Conservation (phyloP, 2,329 filamentous ascomycete species). For the Dothideomycetes sp. region DNA sequence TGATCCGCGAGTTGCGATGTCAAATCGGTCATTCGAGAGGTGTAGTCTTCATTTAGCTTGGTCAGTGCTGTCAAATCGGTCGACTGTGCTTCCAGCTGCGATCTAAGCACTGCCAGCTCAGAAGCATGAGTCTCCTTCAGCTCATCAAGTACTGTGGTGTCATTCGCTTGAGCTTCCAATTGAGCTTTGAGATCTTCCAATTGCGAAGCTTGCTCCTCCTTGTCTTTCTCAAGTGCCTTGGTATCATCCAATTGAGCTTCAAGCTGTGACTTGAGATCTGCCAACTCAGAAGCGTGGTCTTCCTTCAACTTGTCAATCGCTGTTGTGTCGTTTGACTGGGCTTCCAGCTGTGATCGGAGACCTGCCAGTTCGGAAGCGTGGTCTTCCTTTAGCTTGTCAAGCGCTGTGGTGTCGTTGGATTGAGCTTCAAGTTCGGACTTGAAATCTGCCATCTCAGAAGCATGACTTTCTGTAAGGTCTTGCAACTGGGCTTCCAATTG, state of each 20-base stretch:
- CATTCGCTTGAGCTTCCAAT: too few relatives aligned
- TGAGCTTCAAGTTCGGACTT: neutral
- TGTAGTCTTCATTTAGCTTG: constrained; percentile 9
- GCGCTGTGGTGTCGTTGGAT: neutral
- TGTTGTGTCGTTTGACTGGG: neutral
- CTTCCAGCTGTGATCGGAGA: constrained; percentile 6
- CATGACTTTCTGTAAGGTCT: constrained; percentile 2
- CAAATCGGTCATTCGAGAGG: constrained; percentile 5
- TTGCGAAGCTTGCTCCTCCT: too few relatives aligned
- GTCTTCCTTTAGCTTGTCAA: constrained; percentile 8
- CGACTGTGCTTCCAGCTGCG: constrained; percentile 20
- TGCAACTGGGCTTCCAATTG: neutral
- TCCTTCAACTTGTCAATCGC: constrained; percentile 15
- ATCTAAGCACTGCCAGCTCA: constrained; percentile 19
- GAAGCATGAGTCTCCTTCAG: constrained; percentile 3
- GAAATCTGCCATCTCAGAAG: neutral
- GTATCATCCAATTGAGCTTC: constrained; percentile 19
- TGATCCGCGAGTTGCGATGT: constrained; percentile 4
- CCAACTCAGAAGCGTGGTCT: constrained; percentile 18
- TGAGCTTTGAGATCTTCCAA: too few relatives aligned
- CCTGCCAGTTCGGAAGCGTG: neutral
- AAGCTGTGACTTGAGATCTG: constrained; percentile 19
- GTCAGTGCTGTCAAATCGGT: constrained; percentile 2
- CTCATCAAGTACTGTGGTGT: neutral
- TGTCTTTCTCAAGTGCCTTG: too few relatives aligned